Evolutionary conservation across 2,329 filamentous ascomycete species (phyloP).

Genomic region (Dactylellina leptospora): DNA sequence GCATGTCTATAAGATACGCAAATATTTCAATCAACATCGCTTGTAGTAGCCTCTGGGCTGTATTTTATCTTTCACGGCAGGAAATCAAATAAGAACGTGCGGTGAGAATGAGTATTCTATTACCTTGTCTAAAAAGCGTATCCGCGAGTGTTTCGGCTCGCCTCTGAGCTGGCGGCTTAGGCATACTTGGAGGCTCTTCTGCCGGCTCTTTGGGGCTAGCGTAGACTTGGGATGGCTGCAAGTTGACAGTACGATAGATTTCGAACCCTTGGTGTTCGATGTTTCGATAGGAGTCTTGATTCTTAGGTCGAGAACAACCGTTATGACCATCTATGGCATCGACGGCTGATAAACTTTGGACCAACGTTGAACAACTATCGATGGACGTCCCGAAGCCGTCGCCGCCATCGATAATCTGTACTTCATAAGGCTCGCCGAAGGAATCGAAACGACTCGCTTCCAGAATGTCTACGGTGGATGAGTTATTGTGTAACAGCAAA

Average conservation of each 20-base stretch:
- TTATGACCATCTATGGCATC: not conserved
- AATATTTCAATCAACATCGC: not conserved
- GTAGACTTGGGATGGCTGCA: constrained; percentile 25
- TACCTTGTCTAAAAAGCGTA: constrained; percentile 50
- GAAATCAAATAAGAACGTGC: not conserved
- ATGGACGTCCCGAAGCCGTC: constrained; percentile 23
- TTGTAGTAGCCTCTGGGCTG: not conserved
- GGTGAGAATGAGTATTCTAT: no score
- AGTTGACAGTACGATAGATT: constrained; percentile 3
- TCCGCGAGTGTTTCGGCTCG: constrained; percentile 38
- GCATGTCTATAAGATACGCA: constrained; percentile 27
- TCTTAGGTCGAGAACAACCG: no score
- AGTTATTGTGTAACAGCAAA: no score
- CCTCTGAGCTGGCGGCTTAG: constrained; percentile 21
- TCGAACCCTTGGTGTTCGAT: constrained; percentile 1
- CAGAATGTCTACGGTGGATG: no score
- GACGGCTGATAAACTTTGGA: constrained; percentile 7
- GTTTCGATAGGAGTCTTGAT: not conserved
- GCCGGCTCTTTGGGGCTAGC: constrained; percentile 36
- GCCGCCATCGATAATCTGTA: not conserved
- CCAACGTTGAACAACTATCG: constrained; percentile 32
- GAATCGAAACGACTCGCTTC: no score
- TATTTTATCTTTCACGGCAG: no score
- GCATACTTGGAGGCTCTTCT: constrained; percentile 27
- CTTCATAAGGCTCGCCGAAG: no score